Conservation (phyloP, 75 land plant genomes). For the Gnetum montanum region DNA sequence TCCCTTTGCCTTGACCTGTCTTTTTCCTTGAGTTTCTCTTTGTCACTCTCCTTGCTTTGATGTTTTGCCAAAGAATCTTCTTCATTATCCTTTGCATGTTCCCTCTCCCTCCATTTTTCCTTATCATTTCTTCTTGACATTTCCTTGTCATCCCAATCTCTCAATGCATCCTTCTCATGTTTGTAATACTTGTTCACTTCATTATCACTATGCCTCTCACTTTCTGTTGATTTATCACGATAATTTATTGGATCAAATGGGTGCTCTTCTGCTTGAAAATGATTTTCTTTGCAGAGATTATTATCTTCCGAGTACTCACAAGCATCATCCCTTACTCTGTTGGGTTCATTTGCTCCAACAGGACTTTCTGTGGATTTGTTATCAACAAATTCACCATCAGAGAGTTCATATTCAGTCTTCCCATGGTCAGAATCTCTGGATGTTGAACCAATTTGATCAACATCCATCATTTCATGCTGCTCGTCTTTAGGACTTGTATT, state of each 20-base stretch:
- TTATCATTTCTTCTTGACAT: neutral
- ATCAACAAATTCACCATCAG: slow-evolving; percentile 5
- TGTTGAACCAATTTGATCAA: neutral
- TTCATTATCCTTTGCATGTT: slow-evolving; percentile 6
- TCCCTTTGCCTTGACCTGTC: neutral
- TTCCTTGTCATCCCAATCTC: neutral
- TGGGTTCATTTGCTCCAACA: neutral
- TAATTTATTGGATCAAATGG: too few relatives aligned
- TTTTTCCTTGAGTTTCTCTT: neutral
- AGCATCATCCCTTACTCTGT: neutral
- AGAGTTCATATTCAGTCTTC: neutral
- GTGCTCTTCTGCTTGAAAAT: too few relatives aligned
- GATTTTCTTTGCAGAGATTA: too few relatives aligned
- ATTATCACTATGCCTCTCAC: neutral
- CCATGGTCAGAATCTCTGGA: neutral
- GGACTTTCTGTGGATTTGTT: neutral
- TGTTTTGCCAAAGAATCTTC: too few relatives aligned
- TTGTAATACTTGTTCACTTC: neutral
- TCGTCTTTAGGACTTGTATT: neutral
- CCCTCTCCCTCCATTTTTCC: neutral
- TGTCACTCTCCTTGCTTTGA: neutral
- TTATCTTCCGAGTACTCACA: neutral
- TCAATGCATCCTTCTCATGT: neutral
- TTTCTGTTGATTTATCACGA: neutral
- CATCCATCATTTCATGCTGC: neutral